Conservation (phyloP, 805 yeast species). For the Sugiyamaella valdiviana region DNA sequence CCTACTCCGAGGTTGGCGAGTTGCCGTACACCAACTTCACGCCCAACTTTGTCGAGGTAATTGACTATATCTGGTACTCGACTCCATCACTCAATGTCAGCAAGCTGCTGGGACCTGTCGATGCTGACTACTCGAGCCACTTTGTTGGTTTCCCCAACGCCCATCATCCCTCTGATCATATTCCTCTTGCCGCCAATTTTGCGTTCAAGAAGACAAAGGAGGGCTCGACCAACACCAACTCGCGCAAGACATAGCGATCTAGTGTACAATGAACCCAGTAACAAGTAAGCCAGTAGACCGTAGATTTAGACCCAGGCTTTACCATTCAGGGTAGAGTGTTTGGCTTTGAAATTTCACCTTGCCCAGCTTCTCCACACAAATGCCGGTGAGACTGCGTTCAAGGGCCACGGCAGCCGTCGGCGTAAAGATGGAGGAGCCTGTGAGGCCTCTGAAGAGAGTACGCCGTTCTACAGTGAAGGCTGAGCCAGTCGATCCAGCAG, state of each 20-base stretch:
- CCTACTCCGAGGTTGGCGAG: constrained; percentile 80
- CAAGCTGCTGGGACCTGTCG: constrained; percentile 81
- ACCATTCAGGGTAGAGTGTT: too few relatives aligned
- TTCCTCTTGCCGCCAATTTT: constrained; percentile 76
- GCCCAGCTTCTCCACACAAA: too few relatives aligned
- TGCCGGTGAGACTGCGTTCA: too few relatives aligned
- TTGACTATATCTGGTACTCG: constrained; percentile 95
- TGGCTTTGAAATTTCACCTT: too few relatives aligned
- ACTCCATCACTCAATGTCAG: constrained; percentile 72
- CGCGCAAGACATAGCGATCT: constrained; percentile 14
- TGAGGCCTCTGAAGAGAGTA: too few relatives aligned
- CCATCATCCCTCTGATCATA: constrained; percentile 90
- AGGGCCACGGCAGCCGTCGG: too few relatives aligned
- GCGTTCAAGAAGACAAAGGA: constrained; percentile 44
- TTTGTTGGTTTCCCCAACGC: constrained; percentile 92
- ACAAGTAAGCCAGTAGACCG: not conserved
- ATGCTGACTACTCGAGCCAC: constrained; percentile 64
- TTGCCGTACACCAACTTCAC: constrained; percentile 92
- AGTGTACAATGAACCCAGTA: not conserved
- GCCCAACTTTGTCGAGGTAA: constrained; percentile 86
- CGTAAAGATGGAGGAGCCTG: too few relatives aligned
- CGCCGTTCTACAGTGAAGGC: too few relatives aligned
- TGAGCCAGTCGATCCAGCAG: too few relatives aligned
- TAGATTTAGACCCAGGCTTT: too few relatives aligned
- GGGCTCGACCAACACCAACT: constrained; percentile 4